Conservation (phyloP, 2,329 filamentous ascomycete species). For the Penicillium olsonii region DNA sequence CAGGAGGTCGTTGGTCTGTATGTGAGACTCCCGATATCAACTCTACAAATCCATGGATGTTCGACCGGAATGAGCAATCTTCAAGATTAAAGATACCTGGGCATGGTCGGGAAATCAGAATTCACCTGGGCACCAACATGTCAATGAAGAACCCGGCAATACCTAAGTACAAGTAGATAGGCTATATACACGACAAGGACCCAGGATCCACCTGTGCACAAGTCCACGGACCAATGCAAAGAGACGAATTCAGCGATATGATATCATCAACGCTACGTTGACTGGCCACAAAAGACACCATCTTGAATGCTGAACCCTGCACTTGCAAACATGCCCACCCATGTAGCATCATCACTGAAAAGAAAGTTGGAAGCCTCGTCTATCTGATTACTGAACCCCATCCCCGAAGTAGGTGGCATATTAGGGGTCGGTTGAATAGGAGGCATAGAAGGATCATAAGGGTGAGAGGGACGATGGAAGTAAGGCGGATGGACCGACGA, state of each 20-base stretch:
- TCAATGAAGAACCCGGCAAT: too few relatives aligned
- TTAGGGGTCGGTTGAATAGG: not conserved
- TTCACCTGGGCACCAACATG: too few relatives aligned
- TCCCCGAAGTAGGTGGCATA: not conserved
- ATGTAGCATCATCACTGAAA: not conserved
- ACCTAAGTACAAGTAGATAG: too few relatives aligned
- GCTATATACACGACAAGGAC: too few relatives aligned
- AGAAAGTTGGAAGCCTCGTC: not conserved
- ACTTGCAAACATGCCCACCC: conserved; percentile 1
- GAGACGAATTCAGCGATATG: not conserved
- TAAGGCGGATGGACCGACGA: not conserved
- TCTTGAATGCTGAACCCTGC: not conserved
- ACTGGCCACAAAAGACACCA: not conserved
- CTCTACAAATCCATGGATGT: too few relatives aligned
- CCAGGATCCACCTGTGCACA: too few relatives aligned
- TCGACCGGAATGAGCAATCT: too few relatives aligned
- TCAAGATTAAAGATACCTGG: too few relatives aligned
- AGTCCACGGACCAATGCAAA: too few relatives aligned
- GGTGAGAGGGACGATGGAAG: not conserved
- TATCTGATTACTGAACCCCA: not conserved
- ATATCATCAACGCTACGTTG: not conserved
- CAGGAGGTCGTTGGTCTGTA: too few relatives aligned
- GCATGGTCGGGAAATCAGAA: too few relatives aligned
- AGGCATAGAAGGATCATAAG: not conserved
- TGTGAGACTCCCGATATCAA: too few relatives aligned